Conservation (phyloP, 306 rosid genomes). For the Pueraria montana region DNA sequence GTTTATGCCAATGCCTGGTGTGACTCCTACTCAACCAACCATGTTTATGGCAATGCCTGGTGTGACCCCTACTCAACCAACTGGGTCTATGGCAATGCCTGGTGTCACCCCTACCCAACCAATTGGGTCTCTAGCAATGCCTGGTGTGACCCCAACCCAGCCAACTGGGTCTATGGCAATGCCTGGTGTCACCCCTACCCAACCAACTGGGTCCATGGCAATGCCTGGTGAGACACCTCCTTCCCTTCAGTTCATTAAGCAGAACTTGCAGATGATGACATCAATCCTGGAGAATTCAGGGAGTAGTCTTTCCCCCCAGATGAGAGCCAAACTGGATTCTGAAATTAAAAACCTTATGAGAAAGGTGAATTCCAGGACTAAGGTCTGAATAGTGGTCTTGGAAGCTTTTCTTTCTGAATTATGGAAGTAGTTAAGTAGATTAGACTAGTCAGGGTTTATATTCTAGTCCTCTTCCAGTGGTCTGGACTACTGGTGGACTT, state of each 20-base stretch:
- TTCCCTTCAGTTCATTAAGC: constrained; percentile 66
- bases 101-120: constrained; percentile 37
- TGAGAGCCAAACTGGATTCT: constrained; percentile 69
- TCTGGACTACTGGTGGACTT: constrained; percentile 9
- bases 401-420: constrained; percentile 30
- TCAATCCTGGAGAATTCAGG: constrained; percentile 77
- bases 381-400: not conserved
- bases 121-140: constrained; percentile 15
- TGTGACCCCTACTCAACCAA: constrained; percentile 34
- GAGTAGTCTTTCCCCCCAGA: constrained; percentile 67
- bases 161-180: not conserved
- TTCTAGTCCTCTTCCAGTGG: constrained; percentile 22
- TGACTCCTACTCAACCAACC: constrained; percentile 35
- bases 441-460: not conserved
- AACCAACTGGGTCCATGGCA: not conserved
- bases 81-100: not conserved
- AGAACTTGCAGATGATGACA: constrained; percentile 82
- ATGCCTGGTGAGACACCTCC: constrained; percentile 50
- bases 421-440: constrained; percentile 18
- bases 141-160: constrained; percentile 49
- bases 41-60: not conserved
- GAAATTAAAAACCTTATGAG: constrained; percentile 72
- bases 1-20: constrained; percentile 25
- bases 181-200: not conserved
- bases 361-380: constrained; percentile 75